These are phyloP conservation scores for Hura crepitans DNA, from an alignment of 441 rosid species.

Conservation along the genomic window DNA sequence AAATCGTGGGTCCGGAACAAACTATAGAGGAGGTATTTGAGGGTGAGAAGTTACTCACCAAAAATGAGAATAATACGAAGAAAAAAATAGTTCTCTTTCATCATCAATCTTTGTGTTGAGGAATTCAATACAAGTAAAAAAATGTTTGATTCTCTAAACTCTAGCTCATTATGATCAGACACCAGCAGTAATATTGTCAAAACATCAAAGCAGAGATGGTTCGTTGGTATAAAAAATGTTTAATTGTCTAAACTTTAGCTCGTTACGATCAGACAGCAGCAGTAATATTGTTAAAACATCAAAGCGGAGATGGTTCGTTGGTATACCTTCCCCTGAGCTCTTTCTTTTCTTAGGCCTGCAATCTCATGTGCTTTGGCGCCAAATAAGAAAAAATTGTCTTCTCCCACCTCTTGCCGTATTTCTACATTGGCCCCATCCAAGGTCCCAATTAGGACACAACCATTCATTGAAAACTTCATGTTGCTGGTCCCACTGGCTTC, in stretches of 20 bases:
- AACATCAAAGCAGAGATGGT: neutral
- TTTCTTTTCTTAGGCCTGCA: constrained; percentile 72
- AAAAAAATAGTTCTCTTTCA: neutral
- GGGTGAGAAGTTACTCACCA: constrained; percentile 6
- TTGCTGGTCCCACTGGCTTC: constrained; percentile 99
- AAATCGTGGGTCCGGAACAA: constrained; percentile 74
- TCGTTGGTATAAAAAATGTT: too few species aligned
- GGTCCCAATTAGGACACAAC: constrained; percentile 86
- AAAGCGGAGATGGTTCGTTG: neutral
- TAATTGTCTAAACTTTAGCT: neutral
- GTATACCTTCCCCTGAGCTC: constrained; percentile 80
- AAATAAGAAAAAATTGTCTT: constrained; percentile 88
- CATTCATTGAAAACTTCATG: constrained; percentile 98
- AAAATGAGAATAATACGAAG: neutral
- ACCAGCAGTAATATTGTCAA: neutral
- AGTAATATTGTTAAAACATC: neutral
- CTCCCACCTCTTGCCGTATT: constrained; percentile 89
- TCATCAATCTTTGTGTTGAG: neutral
- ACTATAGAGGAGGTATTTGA: constrained; percentile 39
- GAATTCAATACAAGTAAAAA: neutral
- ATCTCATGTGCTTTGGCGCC: constrained; percentile 88
- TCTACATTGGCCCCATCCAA: constrained; percentile 98
- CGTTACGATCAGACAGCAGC: neutral
- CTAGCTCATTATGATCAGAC: constrained; percentile 1
- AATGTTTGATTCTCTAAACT: neutral